Base-by-base conservation (phyloP, 169 alveolate species). In the Babesia divergens region DNA sequence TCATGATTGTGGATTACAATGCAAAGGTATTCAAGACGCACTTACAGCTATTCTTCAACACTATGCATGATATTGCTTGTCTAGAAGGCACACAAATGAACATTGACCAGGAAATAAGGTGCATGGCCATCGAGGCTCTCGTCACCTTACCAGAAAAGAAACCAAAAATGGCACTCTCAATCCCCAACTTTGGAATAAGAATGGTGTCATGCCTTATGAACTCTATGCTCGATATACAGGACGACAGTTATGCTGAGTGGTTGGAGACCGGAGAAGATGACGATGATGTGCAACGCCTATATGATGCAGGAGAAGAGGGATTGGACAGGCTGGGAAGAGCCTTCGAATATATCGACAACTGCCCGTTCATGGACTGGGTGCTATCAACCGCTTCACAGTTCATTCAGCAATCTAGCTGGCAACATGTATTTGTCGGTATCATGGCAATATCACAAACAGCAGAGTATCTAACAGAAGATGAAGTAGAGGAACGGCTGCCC, bases 381-480 rank as follows among this genome's bases (percentile, higher is more conserved):
- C 86, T 77, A 47, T 84, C 89, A 34, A 55, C 74, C 32, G 94
- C 92, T 28, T 76, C 93, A 38, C 93, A 90, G 46, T 89, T 80
- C 65, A 72, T 87, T 20, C 77, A 80, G 80, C 88, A 84, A 42
- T 84, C 89, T 44, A 90, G 86, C 49, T 91, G 95, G 95, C 91
- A 89, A 65, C 93, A 91, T 66, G 86, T 86, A 50, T 90, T 88
- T 62, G 95, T 90, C 14, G 95, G 91, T 11, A 91, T 91, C 26
- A 91, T 91, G 95, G 94, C 95, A 3, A 88, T 91, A 49, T 90
- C 94, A 7, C 95, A 91, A 65, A 90, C 94, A 16, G 89, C 82
- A 29, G 95, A 91, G 47, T 90, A 86, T 64, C 89, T 91, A 51
- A 89, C 91, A 38, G 95, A 91, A 52, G 95, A 91, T 14, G 94